These are phyloP conservation scores for Pholiota conissans DNA, from an alignment of 768 basidiomycete genomes.

Conservation along the genomic window DNA sequence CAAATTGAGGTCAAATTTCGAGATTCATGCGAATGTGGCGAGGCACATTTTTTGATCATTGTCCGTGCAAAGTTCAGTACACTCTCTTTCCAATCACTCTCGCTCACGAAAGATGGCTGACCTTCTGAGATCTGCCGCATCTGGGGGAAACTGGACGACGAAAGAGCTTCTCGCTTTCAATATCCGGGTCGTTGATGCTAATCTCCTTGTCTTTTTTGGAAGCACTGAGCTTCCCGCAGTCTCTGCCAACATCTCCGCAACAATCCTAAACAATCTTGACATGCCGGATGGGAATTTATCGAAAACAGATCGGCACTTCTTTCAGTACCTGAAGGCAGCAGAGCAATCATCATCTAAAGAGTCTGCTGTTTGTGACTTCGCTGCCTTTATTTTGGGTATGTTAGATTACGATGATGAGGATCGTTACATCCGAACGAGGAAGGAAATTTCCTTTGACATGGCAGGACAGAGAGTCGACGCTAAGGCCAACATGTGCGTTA, in stretches of 20 bases:
- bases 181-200: slow-evolving; percentile 15
- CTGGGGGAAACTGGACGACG: slow-evolving; percentile 19
- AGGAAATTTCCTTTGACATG: slow-evolving; percentile 23
- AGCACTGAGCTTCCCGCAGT: too few relatives aligned
- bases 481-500: slow-evolving; percentile 25
- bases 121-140: slow-evolving; percentile 18
- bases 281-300: not conserved
- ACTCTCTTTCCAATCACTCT: too few relatives aligned
- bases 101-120: too few relatives aligned
- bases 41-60: too few relatives aligned
- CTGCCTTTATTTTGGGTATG: slow-evolving; percentile 19
- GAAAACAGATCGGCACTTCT: not conserved
- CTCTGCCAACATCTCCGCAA: not conserved
- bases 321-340: not conserved
- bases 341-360: not conserved
- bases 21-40: too few relatives aligned
- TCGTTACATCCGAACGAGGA: slow-evolving; percentile 10
- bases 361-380: slow-evolving; percentile 18
- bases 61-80: too few relatives aligned
- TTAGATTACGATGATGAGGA: slow-evolving; percentile 20
- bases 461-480: slow-evolving; percentile 19
- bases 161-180: slow-evolving; percentile 27
- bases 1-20: too few relatives aligned
- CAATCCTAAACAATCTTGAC: not conserved
- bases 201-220: slow-evolving; percentile 15